Percentiles rank a stretch among this genome's conserved stretches.
Conservation (phyloP, 2,329 filamentous ascomycete species). For the Leptographium radiaticola region DNA sequence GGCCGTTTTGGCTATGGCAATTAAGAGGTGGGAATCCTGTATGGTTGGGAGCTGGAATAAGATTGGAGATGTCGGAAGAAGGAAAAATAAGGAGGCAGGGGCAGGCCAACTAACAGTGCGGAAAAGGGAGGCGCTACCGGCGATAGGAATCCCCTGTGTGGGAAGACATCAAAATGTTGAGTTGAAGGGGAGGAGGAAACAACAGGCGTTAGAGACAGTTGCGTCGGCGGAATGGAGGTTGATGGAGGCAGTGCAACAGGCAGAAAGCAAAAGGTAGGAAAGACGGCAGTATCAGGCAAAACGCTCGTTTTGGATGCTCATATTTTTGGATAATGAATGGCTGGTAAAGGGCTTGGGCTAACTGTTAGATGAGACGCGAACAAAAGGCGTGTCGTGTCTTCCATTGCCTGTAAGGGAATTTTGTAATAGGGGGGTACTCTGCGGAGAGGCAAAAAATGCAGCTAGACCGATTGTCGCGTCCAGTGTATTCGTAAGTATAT, state of each 20-base stretch:
- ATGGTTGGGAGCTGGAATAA: background rate
- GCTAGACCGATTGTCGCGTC: no score
- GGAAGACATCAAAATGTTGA: conserved; percentile 8
- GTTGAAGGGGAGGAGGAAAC: background rate
- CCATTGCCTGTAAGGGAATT: background rate
- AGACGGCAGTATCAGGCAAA: background rate
- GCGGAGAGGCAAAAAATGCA: background rate
- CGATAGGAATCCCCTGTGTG: conserved; percentile 9
- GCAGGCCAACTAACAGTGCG: conserved; percentile 5
- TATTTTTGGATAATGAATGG: conserved; percentile 1
- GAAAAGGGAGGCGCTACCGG: conserved; percentile 11
- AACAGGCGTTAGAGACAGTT: background rate
- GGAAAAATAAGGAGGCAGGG: conserved; percentile 12
- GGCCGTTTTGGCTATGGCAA: background rate
- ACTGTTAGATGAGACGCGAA: conserved; percentile 6
- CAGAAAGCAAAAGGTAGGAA: background rate
- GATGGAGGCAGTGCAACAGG: no score
- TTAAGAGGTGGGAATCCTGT: background rate
- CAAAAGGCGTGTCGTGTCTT: conserved; percentile 7
- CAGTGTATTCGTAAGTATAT: no score
- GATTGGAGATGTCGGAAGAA: background rate
- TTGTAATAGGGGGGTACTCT: background rate
- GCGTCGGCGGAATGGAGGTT: background rate
- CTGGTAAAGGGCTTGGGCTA: background rate
- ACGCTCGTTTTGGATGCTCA: background rate